Percentiles rank a stretch among this genome's conserved stretches.
Evolutionary conservation across 2,329 filamentous ascomycete species (phyloP).

Genomic region (Cytospora piceicola): DNA sequence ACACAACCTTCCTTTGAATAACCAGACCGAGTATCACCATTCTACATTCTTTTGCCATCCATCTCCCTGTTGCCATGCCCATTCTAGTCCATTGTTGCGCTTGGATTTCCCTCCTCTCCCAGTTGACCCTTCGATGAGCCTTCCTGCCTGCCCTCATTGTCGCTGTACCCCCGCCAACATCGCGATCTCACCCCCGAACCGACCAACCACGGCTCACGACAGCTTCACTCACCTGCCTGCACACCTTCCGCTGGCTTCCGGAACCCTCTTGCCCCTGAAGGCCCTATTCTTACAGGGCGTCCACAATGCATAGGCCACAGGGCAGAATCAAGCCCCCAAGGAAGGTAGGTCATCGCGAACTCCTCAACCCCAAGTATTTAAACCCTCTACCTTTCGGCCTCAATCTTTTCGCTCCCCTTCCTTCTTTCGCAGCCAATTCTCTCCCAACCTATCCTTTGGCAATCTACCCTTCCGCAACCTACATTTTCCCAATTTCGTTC

Average conservation of each 20-base stretch:
- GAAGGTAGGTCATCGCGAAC: conserved; percentile 27
- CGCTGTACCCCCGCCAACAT: not conserved
- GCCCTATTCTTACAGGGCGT: not conserved
- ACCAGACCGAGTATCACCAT: not conserved
- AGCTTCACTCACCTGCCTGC: not conserved
- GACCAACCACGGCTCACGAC: not conserved
- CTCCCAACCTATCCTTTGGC: not conserved
- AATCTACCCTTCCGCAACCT: not conserved
- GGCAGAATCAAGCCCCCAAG: conserved; percentile 28
- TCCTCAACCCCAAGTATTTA: not conserved
- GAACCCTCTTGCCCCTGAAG: not conserved
- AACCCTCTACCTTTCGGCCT: not conserved
- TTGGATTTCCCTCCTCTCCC: conserved; percentile 3
- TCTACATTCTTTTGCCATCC: not conserved
- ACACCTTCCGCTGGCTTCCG: too few relatives aligned
- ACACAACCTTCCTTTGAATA: not conserved
- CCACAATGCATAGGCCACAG: conserved; percentile 28
- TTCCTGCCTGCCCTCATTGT: conserved; percentile 6
- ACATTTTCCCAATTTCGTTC: not conserved
- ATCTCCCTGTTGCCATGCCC: not conserved
- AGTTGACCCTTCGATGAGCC: conserved; percentile 12
- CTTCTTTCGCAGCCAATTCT: not conserved
- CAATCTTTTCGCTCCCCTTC: not conserved
- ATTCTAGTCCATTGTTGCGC: conserved; percentile 5
- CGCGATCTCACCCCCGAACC: conserved; percentile 6